Percentiles rank a stretch among this genome's conserved stretches.
Evolutionary conservation across 2,329 filamentous ascomycete genomes (phyloP).

Genomic region (Akanthomyces lecanii): DNA sequence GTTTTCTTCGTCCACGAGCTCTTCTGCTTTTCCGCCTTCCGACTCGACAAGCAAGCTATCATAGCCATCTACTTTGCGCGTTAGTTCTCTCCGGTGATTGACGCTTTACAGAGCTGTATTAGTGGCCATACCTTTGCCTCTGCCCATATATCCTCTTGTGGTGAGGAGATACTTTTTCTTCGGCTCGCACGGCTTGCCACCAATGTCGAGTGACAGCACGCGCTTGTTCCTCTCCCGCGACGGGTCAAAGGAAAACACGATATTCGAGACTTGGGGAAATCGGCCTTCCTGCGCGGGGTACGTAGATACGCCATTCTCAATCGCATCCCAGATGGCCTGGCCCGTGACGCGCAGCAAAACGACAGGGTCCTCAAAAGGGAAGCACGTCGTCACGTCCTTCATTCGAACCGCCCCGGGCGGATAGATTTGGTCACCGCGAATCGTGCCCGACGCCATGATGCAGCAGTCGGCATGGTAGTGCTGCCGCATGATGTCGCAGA

Average conservation of each 20-base stretch:
- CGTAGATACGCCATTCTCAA: slow-evolving; percentile 78
- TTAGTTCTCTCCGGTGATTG: not conserved
- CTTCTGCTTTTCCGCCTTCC: slow-evolving; percentile 71
- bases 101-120: not conserved
- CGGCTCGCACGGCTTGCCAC: slow-evolving; percentile 56
- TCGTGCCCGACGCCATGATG: slow-evolving; percentile 80
- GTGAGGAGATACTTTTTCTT: slow-evolving; percentile 66
- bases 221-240: slow-evolving; percentile 56
- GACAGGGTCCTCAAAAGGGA: slow-evolving; percentile 88
- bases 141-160: slow-evolving; percentile 83
- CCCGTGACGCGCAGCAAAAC: slow-evolving; percentile 72
- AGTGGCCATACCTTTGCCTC: slow-evolving; percentile 58
- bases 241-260: slow-evolving; percentile 69
- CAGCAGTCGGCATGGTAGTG: slow-evolving; percentile 78
- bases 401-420: slow-evolving; percentile 72
- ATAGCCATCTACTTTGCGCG: slow-evolving; percentile 60
- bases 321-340: slow-evolving; percentile 67
- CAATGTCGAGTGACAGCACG: slow-evolving; percentile 59
- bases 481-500: slow-evolving; percentile 84
- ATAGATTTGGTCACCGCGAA: slow-evolving; percentile 85
- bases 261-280: slow-evolving; percentile 84
- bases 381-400: slow-evolving; percentile 82
- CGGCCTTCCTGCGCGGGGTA: slow-evolving; percentile 80
- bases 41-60: slow-evolving; percentile 68
- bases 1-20: slow-evolving; percentile 80